Percentiles rank a stretch among this genome's conserved stretches.
phyloP scores from a whole-genome alignment of 2,329 filamentous ascomycete species.

The Colletotrichum liaoningense region DNA sequence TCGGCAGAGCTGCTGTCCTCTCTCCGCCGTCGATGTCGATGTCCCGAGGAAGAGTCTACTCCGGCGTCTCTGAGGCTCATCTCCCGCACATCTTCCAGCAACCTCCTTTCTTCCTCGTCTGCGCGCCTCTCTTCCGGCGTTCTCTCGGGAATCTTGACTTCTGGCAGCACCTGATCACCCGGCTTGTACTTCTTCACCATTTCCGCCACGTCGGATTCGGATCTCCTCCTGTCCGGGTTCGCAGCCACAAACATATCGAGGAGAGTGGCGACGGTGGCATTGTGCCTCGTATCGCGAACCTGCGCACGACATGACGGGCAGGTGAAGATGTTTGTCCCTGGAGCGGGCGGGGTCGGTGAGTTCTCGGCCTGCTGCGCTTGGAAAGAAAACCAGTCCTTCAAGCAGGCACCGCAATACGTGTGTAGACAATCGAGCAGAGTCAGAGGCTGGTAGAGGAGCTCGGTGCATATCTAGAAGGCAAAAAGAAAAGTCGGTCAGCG shows the following conservation, averaged over 20 bases:
- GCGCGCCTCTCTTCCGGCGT: slow-evolving; percentile 64
- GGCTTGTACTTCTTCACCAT: slow-evolving; percentile 81
- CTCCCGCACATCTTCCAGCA: slow-evolving; percentile 78
- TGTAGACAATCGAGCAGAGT: slow-evolving; percentile 94
- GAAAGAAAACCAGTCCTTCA: slow-evolving; percentile 95
- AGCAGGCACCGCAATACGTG: slow-evolving; percentile 94
- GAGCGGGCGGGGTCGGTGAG: slow-evolving; percentile 59
- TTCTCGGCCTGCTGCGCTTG: slow-evolving; percentile 73
- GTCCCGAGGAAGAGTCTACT: slow-evolving; percentile 52
- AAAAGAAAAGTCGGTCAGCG: slow-evolving; percentile 15
- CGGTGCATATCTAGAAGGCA: slow-evolving; percentile 85
- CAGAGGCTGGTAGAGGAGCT: slow-evolving; percentile 90
- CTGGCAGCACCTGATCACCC: slow-evolving; percentile 83
- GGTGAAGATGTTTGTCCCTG: slow-evolving; percentile 72
- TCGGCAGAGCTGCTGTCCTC: slow-evolving; percentile 35
- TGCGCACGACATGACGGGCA: slow-evolving; percentile 92
- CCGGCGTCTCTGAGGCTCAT: slow-evolving; percentile 78
- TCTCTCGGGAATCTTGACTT: slow-evolving; percentile 61
- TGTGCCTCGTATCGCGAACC: slow-evolving; percentile 88
- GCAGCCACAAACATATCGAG: slow-evolving; percentile 88
- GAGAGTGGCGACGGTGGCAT: slow-evolving; percentile 89
- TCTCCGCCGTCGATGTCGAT: slow-evolving; percentile 39
- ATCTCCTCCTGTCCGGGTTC: slow-evolving; percentile 80
- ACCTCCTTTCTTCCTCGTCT: slow-evolving; percentile 74
- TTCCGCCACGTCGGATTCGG: slow-evolving; percentile 79